Conservation (phyloP, 2,329 filamentous ascomycete genomes). For the Chaetomiaceae sp. region DNA sequence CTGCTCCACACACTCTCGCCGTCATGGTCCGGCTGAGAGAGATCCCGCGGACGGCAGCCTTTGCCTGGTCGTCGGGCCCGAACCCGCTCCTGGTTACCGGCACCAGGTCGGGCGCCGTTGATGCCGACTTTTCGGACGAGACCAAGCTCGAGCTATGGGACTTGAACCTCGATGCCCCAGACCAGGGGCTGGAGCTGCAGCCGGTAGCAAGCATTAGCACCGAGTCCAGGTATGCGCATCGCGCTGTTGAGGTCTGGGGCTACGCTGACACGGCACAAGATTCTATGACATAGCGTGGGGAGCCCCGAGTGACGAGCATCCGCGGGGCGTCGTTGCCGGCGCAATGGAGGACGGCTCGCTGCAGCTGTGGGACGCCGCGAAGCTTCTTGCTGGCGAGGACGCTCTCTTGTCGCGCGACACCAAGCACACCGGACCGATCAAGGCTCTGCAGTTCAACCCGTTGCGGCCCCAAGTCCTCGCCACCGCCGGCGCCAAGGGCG, state of each 20-base stretch:
- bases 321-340: slow-evolving; percentile 86
- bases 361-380: slow-evolving; percentile 86
- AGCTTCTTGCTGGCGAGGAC: slow-evolving; percentile 52
- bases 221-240: slow-evolving; percentile 68
- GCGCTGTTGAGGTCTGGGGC: background rate
- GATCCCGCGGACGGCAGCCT: slow-evolving; percentile 93
- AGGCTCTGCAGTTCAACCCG: slow-evolving; percentile 95
- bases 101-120: slow-evolving; percentile 89
- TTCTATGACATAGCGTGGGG: slow-evolving; percentile 98
- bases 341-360: slow-evolving; percentile 92
- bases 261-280: slow-evolving; percentile 43
- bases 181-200: slow-evolving; percentile 76
- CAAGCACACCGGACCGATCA: slow-evolving; percentile 90
- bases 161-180: slow-evolving; percentile 71
- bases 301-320: slow-evolving; percentile 70
- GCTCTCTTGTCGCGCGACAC: slow-evolving; percentile 80
- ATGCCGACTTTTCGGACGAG: slow-evolving; percentile 96
- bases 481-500: slow-evolving; percentile 88
- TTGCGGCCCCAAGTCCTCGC: slow-evolving; percentile 86
- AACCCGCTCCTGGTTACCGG: slow-evolving; percentile 86
- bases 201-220: slow-evolving; percentile 78
- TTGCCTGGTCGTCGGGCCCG: slow-evolving; percentile 86
- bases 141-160: slow-evolving; percentile 97
- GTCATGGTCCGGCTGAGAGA: slow-evolving; percentile 93
- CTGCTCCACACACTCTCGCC: slow-evolving; percentile 7